Base-by-base conservation (phyloP, 371 early-diverging fungal genomes). In the Mucor piriformis region DNA sequence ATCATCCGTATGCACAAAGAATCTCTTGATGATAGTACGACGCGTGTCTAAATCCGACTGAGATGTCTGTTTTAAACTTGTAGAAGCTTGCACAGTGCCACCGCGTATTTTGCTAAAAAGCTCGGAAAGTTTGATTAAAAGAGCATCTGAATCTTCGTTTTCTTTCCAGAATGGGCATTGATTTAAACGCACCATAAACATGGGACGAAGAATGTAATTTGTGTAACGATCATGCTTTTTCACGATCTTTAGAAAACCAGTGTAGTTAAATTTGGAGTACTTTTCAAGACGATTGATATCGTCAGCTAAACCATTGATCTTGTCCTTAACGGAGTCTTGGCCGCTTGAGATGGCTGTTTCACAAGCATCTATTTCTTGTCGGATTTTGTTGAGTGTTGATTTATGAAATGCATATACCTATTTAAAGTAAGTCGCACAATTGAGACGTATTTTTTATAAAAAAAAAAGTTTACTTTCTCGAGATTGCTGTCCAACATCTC, bases 181-280 rank as follows among this genome's bases (percentile, higher is more conserved):
- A 69, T 93, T 93, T 49, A 99, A 76, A 43, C 91, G 85, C 57
- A 89, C 88, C 83, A 91, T 89, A 71, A 95, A 97, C 79, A 91
- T 85, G 34, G 93, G 92, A 66, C 93, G 88, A 49, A 97, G 81
- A 13, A 85, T 79, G 76, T 88, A 94, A 27, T 83, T 75, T n/a
- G 95, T 95, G 73, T 95, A 91, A 76, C 95, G 94, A 72, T 98
- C 99, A 72, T 97, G 97, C 79, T 98, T 97, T 76, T 97, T 97
- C 63, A 99, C 86, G 54, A 97, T 94, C 81, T 96, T 98, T 53
- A 97, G 81, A 64, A 98, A 96, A 12, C 96, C 99, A 6, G 96
- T 89, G 69, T 95, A 95, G 77, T 99, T 99, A 62, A 98, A 80
- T 23, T 97, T 87, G 4, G 95, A 90, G 74, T 88, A 99, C 72